Base-by-base conservation (phyloP, 2,329 filamentous ascomycete genomes). In the Neofusicoccum laricinum region DNA sequence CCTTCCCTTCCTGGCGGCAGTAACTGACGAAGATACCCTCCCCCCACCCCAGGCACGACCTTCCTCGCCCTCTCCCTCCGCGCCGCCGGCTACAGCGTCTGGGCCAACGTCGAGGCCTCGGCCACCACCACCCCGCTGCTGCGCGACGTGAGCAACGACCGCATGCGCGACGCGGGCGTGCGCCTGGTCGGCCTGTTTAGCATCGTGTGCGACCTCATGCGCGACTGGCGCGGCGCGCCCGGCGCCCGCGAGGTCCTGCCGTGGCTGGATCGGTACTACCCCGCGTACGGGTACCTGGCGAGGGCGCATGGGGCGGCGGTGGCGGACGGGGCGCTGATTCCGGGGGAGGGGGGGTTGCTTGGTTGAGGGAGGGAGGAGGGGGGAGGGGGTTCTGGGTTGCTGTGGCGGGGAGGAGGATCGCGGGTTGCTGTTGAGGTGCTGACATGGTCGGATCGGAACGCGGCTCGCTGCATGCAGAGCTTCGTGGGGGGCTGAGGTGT, bases 21-120 rank as follows among this genome's bases (percentile, higher is more conserved):
- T n/a, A n/a, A n/a, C n/a, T n/a, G n/a, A n/a, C n/a, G n/a, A n/a
- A n/a, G n/a, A n/a, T n/a, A n/a, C n/a, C n/a, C n/a, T n/a, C n/a
- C n/a, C n/a, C n/a, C n/a, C n/a, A n/a, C n/a, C n/a, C n/a, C n/a
- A n/a, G n/a, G n/a, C 82, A 74, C 66, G 73, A 34, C 89, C 0
- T 92, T 92, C 80, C 82, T 90, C 5, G 88, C 90, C 0, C 82
- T 92, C n/a, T 89, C 88, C 0, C 85, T 92, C 4, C 82, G 88
- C 40, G 84, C 87, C 14, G 88, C 86, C 48, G 90, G 90, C 30
- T 93, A 91, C 79, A 84, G 85, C 41, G 90, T 93, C 65, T 92
- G 84, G 79, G 89, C 88, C 69, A 90, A 91, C 76, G 83, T 88
- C 61, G 90, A 92, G 70, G 89, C 87, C 2, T 88, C 84, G 0